Conservation (phyloP, 2,329 filamentous ascomycete species). For the Ascochyta clinopodiicola region DNA sequence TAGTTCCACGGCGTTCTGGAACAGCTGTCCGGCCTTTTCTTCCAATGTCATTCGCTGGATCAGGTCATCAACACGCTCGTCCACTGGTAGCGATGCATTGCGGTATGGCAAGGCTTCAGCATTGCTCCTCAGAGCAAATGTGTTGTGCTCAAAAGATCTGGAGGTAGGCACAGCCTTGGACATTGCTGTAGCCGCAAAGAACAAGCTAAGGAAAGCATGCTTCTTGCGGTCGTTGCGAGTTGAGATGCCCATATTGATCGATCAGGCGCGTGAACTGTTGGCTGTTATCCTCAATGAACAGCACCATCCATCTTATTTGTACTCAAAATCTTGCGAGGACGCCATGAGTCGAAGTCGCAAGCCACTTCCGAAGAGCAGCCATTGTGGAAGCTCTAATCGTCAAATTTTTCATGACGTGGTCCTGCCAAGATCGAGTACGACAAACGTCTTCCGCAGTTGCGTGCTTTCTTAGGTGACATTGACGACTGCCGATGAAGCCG, state of each 20-base stretch:
- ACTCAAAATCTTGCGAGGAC: neutral
- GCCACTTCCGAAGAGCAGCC: slow-evolving; percentile 9
- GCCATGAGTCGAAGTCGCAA: neutral
- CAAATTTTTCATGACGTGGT: neutral
- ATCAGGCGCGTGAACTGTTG: neutral
- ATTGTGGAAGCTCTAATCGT: neutral
- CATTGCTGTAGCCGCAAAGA: slow-evolving; percentile 15
- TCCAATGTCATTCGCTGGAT: slow-evolving; percentile 55
- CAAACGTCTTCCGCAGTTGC: neutral
- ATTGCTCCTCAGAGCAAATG: slow-evolving; percentile 8
- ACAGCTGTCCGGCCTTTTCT: slow-evolving; percentile 59
- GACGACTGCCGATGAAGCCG: neutral
- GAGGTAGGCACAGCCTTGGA: slow-evolving; percentile 5
- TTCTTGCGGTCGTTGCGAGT: slow-evolving; percentile 12
- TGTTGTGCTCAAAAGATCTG: slow-evolving; percentile 4
- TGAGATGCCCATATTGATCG: slow-evolving; percentile 6
- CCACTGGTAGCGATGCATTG: slow-evolving; percentile 50
- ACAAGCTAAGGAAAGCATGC: slow-evolving; percentile 12
- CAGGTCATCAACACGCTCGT: slow-evolving; percentile 57
- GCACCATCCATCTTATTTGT: slow-evolving; percentile 4
- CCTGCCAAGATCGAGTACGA: slow-evolving; percentile 1
- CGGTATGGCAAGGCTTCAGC: slow-evolving; percentile 38
- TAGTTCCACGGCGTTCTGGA: slow-evolving; percentile 49
- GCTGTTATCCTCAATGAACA: neutral
- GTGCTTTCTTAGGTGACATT: neutral